Evolutionary conservation across 2,329 filamentous ascomycete species (phyloP), one percentile per base, ranked within the genome.

Genomic region (Xylariaceae sp.): DNA sequence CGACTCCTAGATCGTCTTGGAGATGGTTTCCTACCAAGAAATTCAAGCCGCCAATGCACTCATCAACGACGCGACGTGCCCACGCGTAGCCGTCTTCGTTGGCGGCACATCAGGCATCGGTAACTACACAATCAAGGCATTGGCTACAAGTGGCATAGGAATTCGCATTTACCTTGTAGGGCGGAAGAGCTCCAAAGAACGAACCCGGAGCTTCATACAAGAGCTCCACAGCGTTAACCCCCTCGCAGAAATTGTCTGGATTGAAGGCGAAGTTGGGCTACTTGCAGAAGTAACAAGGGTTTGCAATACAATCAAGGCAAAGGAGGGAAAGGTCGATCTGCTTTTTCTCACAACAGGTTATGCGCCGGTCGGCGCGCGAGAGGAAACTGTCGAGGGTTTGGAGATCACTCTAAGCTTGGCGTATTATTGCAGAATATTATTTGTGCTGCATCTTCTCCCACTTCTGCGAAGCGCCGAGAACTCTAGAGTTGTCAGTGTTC

Each of bases 51-150:
- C 69, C 45, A 75, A 75, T 53, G 62, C 64, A 6, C 66, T 62
- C 22, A 67, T 76, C 57, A 68, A 65, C 55, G 65, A 68, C 43
- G 51, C 58, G 4, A 70, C 64, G 1, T 57, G 61, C 14, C 71
- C 70, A 7, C 66, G 58, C 12, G 62, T 73, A 36, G 63, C 71
- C 48, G 66, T 76, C 52, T 75, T 76, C 52, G 68, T 69, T 5
- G 73, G 74, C 33, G 74, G 68, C 11, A 77, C 74, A 1, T 71
- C 72, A 2, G 75, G 75, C 42, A 71, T 77, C 48, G 74, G 74
- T 9, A 66, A 71, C 41, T 40, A 64, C 40, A 75, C 73, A 0
- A 35, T 75, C 10, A 52, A 47, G 30, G 70, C 66, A 14, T 51
- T 76, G 1, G 66, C 69, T 44, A 58, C 55, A 1, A 68, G 66